phyloP scores from a whole-genome alignment of 768 basidiomycete species.

The Termitomyces sp. region DNA sequence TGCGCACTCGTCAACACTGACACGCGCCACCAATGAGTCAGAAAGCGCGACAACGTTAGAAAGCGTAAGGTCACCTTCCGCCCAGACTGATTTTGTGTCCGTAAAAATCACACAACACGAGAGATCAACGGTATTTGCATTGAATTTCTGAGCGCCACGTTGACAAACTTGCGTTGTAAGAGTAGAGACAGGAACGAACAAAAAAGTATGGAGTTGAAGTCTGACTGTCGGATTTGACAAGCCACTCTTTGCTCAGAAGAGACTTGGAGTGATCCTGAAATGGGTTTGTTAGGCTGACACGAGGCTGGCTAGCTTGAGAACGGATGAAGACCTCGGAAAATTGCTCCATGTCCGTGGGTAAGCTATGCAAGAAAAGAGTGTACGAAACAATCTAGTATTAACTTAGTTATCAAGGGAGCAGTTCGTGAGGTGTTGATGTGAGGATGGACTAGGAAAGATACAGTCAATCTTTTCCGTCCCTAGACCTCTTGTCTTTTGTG shows the following conservation, averaged over 20 bases:
- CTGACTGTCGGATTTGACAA: conserved; percentile 56
- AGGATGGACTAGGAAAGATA: background rate
- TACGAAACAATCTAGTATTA: background rate
- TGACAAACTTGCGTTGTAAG: background rate
- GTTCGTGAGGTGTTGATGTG: background rate
- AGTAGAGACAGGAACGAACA: conserved; percentile 32
- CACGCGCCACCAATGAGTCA: conserved; percentile 4
- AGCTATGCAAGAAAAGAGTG: background rate
- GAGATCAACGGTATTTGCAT: conserved; percentile 47
- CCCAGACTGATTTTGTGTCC: conserved; percentile 71
- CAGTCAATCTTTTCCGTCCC: background rate
- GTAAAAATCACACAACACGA: conserved; percentile 61
- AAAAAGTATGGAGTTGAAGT: conserved; percentile 66
- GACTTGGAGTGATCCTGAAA: conserved; percentile 49
- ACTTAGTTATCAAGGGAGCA: background rate
- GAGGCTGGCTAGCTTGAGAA: conserved; percentile 1
- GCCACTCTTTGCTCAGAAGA: conserved; percentile 67
- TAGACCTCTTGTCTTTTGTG: background rate
- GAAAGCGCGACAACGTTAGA: conserved; percentile 7
- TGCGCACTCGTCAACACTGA: conserved; percentile 51
- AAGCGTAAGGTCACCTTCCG: conserved; percentile 50
- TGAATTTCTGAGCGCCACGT: conserved; percentile 50
- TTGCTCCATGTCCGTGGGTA: conserved; percentile 33
- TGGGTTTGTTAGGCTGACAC: conserved; percentile 7
- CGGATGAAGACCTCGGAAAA: conserved; percentile 37